These are phyloP conservation scores for Vachellia collinsii DNA, from an alignment of 306 rosid genomes.

Conservation along the genomic window DNA sequence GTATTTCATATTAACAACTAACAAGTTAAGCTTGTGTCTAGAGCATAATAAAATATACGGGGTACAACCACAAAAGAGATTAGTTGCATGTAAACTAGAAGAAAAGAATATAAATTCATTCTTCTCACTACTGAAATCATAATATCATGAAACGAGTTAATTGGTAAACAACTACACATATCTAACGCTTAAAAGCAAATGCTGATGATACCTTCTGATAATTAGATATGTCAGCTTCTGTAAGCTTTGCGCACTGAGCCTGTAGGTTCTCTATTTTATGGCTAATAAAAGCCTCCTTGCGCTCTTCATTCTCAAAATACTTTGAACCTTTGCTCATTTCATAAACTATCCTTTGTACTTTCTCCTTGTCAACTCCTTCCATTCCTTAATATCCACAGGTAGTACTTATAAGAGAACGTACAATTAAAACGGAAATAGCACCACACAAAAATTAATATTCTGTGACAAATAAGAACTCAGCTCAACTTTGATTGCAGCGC, in stretches of 20 bases:
- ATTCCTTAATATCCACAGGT: constrained; percentile 58
- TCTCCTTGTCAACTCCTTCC: constrained; percentile 96
- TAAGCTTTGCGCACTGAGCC: constrained; percentile 60
- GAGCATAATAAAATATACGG: neutral
- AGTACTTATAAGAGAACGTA: neutral
- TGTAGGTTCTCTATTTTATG: constrained; percentile 76
- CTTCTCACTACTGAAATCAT: neutral
- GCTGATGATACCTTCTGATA: constrained; percentile 54
- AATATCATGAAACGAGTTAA: neutral
- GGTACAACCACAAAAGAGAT: neutral
- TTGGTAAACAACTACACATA: neutral
- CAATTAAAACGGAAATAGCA: neutral
- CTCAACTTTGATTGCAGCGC: neutral
- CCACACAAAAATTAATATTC: neutral
- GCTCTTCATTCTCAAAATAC: constrained; percentile 84
- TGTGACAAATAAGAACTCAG: neutral
- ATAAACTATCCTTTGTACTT: constrained; percentile 80
- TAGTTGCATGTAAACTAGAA: neutral
- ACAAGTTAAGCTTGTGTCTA: neutral
- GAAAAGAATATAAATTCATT: neutral
- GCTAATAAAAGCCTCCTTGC: constrained; percentile 73
- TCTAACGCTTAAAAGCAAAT: neutral
- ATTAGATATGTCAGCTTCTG: constrained; percentile 55
- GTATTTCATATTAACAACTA: neutral
- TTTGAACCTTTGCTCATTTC: constrained; percentile 97